Evolutionary conservation across 805 yeast species (phyloP).

Genomic region (Barnettozyma vustinii): DNA sequence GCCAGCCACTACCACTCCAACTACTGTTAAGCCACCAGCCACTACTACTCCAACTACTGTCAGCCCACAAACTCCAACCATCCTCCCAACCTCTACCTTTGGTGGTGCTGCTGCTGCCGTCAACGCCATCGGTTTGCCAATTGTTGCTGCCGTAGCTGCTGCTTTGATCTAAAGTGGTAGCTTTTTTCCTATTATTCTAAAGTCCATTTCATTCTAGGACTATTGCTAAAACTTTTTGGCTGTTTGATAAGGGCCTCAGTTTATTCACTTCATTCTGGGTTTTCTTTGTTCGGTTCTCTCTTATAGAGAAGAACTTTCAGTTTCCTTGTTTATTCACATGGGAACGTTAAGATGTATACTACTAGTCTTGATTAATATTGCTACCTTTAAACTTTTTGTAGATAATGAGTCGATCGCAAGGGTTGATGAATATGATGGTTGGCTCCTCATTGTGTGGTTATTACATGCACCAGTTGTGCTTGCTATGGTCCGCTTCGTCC

Average conservation of each 20-base stretch:
- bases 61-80: neutral
- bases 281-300: neutral
- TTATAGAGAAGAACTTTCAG: neutral
- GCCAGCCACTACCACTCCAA: neutral
- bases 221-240: neutral
- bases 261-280: neutral
- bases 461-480: too few species aligned
- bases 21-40: neutral
- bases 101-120: neutral
- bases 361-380: neutral
- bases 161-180: neutral
- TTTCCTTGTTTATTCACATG: neutral
- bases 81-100: neutral
- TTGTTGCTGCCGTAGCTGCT: slow-evolving; percentile 1
- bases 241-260: neutral
- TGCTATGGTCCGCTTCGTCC: too few species aligned
- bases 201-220: neutral
- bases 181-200: neutral
- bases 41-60: neutral
- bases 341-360: neutral
- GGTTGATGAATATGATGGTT: too few species aligned
- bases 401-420: too few species aligned
- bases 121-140: neutral
- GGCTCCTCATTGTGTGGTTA: too few species aligned
- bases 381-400: too few species aligned